A percentile compares a stretch with the other conserved stretches of the same genome.
These are phyloP conservation scores for Lizanozyma gosingica DNA, from an alignment of 1,139 yeast species.

Conservation along the genomic window DNA sequence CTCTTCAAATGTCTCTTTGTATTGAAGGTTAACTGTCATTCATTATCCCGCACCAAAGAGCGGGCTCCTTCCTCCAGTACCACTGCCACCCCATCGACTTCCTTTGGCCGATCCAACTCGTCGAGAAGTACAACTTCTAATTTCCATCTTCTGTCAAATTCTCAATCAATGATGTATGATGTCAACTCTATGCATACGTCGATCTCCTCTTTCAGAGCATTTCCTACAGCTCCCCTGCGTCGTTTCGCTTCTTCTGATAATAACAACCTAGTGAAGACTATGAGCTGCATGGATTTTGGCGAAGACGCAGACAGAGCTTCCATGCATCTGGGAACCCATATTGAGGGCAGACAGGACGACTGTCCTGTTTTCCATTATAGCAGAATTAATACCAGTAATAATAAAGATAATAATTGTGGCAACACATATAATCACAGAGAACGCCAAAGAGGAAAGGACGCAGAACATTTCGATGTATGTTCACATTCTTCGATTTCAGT, in stretches of 20 bases:
- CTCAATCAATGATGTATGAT: not conserved
- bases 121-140: not conserved
- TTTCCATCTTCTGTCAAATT: not conserved
- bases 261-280: not conserved
- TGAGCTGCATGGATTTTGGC: not conserved
- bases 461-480: not conserved
- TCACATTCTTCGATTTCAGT: not conserved
- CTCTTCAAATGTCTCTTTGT: not conserved
- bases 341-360: not conserved
- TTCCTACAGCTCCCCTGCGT: not conserved
- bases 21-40: not conserved
- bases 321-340: not conserved
- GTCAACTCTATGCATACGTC: no score
- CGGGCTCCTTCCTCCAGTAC: not conserved
- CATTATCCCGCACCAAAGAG: not conserved
- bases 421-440: not conserved
- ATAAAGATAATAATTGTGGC: no score
- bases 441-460: not conserved
- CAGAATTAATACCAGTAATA: no score
- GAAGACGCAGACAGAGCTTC: not conserved
- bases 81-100: not conserved
- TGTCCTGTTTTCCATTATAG: no score
- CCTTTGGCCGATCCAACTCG: not conserved
- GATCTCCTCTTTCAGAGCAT: not conserved
- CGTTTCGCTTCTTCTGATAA: not conserved